phyloP scores from a whole-genome alignment of 2,329 filamentous ascomycete species.

The Drechslera avenae region DNA sequence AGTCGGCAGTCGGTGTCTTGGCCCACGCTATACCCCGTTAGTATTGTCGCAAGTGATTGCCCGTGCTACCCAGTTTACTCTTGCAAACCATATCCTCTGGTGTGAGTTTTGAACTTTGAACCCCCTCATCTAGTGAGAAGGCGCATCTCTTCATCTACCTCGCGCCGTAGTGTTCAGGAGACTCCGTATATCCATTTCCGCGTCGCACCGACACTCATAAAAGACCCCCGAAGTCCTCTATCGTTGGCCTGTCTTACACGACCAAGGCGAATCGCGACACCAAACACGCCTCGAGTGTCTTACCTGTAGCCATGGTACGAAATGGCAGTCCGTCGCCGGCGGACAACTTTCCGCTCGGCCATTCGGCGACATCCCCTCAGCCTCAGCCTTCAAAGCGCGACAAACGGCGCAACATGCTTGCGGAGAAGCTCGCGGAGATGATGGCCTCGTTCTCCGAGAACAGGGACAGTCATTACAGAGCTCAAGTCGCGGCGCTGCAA shows the following conservation, averaged over 20 bases:
- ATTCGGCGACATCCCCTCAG: conserved; percentile 51
- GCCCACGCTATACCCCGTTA: conserved; percentile 11
- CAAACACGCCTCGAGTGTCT: background rate
- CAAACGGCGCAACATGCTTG: conserved; percentile 81
- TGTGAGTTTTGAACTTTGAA: conserved; percentile 6
- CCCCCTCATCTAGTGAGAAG: background rate
- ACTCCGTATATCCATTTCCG: background rate
- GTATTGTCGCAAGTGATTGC: conserved; percentile 19
- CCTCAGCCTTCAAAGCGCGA: conserved; percentile 78
- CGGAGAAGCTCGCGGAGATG: conserved; percentile 77
- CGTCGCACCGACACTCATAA: background rate
- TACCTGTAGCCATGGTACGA: conserved; percentile 42
- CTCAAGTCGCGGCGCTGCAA: conserved; percentile 90
- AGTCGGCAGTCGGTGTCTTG: conserved; percentile 2
- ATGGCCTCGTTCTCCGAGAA: conserved; percentile 79
- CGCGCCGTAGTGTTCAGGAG: background rate
- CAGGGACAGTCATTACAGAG: conserved; percentile 81
- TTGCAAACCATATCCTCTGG: conserved; percentile 12
- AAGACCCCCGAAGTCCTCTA: background rate
- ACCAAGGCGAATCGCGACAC: conserved; percentile 3
- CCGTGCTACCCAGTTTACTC: conserved; percentile 12
- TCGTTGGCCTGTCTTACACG: conserved; percentile 4
- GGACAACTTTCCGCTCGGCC: conserved; percentile 44
- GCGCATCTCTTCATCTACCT: background rate
- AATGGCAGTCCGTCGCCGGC: conserved; percentile 46